Evolutionary conservation across 805 yeast genomes (phyloP).

Genomic region (Myxozyma sirexii): DNA sequence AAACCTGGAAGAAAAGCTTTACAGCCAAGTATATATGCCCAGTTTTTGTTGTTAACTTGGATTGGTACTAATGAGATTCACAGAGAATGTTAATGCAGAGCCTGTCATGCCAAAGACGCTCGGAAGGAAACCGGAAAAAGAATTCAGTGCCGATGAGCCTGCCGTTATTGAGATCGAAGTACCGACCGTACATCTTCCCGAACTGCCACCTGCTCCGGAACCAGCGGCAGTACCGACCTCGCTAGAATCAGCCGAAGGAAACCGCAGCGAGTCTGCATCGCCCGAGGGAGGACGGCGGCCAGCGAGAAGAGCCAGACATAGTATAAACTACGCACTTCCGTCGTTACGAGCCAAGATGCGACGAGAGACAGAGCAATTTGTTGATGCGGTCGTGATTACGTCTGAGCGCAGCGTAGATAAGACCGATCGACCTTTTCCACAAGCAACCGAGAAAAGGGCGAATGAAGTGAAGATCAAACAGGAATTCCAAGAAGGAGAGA

Average conservation of each 20-base stretch:
- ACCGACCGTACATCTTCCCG: not conserved
- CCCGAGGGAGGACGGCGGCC: slow-evolving; percentile 16
- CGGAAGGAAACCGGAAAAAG: not conserved
- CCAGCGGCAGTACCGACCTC: not conserved
- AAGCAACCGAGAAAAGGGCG: not conserved
- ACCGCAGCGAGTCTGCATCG: not conserved
- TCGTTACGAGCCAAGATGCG: slow-evolving; percentile 71
- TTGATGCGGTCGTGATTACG: slow-evolving; percentile 56
- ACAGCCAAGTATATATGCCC: slow-evolving; percentile 19
- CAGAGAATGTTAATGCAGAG: slow-evolving; percentile 17
- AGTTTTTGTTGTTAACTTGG: not conserved
- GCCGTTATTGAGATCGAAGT: not conserved
- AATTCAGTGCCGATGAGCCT: not conserved
- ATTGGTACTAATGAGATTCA: not conserved
- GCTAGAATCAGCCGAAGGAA: not conserved
- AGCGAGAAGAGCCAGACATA: slow-evolving; percentile 35
- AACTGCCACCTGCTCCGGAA: not conserved
- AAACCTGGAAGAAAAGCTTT: slow-evolving; percentile 9
- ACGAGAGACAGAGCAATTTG: slow-evolving; percentile 59
- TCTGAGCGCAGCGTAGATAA: slow-evolving; percentile 18
- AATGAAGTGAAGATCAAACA: slow-evolving; percentile 8
- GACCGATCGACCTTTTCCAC: not conserved
- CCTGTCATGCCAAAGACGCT: not conserved
- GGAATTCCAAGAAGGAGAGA: slow-evolving; percentile 10
- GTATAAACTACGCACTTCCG: slow-evolving; percentile 68